Evolutionary conservation across 306 rosid species (phyloP), one percentile per base, ranked within the genome.

Genomic region (Aeschynomene evenia): DNA sequence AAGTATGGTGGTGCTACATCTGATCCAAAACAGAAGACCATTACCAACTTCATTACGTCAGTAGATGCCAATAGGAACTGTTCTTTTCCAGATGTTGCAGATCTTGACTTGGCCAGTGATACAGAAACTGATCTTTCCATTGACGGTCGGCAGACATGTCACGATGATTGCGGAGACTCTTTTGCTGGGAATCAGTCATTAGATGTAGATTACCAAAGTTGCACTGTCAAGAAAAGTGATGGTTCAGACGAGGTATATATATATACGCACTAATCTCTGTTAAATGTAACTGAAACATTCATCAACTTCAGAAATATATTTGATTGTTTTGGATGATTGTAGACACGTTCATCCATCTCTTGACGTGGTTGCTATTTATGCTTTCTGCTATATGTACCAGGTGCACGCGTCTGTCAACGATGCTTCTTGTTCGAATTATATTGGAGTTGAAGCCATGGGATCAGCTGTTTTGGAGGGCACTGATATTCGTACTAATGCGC

Each of bases 11-110:
- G 75, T 71, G 74, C 74, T 72, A 61, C 75, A 42, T 68, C 77
- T 57, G 96, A 90, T 81, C 91, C 90, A 16, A 79, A 83, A 31
- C 98, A 94, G 79, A 88, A 77, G 82, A 62, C 91, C 49, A 86
- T 94, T 39, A 86, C 88, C 20, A 57, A 79, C 67, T 94, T 88
- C 80, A 77, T 94, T 53, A 37, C 86, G 53, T 66, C 81, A 10
- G 83, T 80, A 70, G 94, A 82, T 72, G 49, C 77, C 68, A 59
- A 67, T 29, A 81, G 79, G 79, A 79, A 78, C 69, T 67, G 34
- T 34, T 68, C 80, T 70, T 55, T 71, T 46, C 73, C 80, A 15
- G 82, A 80, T 57, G 73, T 50, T 59, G 42, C 63, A 20, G 82
- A 80, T 75, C 70, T 59, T 24, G 66, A 29, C 59, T 40, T 77